phyloP scores from a whole-genome alignment of 1,284 basidiomycete species.

The Trichosporon faecale region DNA sequence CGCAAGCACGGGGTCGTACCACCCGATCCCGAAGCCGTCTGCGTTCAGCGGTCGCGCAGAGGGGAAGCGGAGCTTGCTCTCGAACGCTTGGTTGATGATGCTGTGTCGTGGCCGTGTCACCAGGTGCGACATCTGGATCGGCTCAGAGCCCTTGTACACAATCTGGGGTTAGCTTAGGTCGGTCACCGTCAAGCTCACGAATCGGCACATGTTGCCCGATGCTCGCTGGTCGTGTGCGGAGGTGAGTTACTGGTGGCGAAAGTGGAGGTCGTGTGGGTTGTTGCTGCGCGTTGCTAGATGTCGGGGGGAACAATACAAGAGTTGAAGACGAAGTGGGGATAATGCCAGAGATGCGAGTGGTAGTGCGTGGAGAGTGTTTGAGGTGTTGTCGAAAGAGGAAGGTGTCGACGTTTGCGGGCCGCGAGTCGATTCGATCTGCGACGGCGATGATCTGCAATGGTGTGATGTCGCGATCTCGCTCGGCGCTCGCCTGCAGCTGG shows the following conservation, averaged over 20 bases:
- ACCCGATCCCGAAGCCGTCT: conserved; percentile 94
- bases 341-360: neutral
- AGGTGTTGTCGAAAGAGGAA: neutral
- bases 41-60: conserved; percentile 81
- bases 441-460: conserved; percentile 1
- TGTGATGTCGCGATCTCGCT: neutral
- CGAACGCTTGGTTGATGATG: conserved; percentile 93
- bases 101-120: conserved; percentile 89
- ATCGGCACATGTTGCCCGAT: conserved; percentile 65
- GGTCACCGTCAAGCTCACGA: conserved; percentile 54
- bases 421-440: neutral
- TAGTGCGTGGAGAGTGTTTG: too few relatives aligned
- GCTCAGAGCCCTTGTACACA: conserved; percentile 82
- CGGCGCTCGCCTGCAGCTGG: neutral
- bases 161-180: conserved; percentile 33
- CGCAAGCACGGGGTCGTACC: conserved; percentile 52
- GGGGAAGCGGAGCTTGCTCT: conserved; percentile 80
- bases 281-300: neutral
- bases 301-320: neutral
- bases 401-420: neutral
- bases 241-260: neutral
- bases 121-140: conserved; percentile 82
- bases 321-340: too few relatives aligned
- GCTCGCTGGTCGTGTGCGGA: neutral
- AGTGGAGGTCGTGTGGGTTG: neutral